Percentiles rank a stretch among this genome's conserved stretches.
These are phyloP conservation scores for Chalciporus sp. DNA, from an alignment of 1,284 basidiomycete species.

Conservation along the genomic window DNA sequence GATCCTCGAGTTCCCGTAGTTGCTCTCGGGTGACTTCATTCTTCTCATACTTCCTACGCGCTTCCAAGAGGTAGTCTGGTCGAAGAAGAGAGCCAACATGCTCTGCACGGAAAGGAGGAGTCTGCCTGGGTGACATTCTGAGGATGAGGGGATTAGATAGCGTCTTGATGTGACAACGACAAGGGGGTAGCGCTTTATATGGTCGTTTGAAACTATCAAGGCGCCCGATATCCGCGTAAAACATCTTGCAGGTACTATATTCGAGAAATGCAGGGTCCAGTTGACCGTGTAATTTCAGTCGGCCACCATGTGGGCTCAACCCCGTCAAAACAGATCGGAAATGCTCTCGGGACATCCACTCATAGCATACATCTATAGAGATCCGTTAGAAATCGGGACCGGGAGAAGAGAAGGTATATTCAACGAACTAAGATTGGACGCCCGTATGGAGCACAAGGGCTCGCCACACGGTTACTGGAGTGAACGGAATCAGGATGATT, in stretches of 20 bases:
- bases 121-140: conserved; percentile 20
- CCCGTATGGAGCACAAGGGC: no score
- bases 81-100: conserved; percentile 65
- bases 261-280: no score
- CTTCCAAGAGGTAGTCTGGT: conserved; percentile 50
- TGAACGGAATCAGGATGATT: no score
- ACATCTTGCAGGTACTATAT: no score
- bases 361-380: background rate
- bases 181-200: no score
- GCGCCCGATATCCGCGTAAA: no score
- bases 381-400: background rate
- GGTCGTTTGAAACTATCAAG: no score
- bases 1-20: conserved; percentile 52
- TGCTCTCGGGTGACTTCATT: conserved; percentile 44
- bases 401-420: background rate
- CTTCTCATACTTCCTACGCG: conserved; percentile 45
- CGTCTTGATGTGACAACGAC: no score
- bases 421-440: no score
- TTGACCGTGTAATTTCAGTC: no score
- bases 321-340: background rate
- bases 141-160: background rate
- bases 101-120: conserved; percentile 54
- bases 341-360: no score
- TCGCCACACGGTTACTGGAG: no score
- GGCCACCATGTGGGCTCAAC: background rate